A percentile compares a stretch with the other conserved stretches of the same genome.
Conservation (phyloP, 2,329 filamentous ascomycete species). For the Dryadomyces quercivorus region DNA sequence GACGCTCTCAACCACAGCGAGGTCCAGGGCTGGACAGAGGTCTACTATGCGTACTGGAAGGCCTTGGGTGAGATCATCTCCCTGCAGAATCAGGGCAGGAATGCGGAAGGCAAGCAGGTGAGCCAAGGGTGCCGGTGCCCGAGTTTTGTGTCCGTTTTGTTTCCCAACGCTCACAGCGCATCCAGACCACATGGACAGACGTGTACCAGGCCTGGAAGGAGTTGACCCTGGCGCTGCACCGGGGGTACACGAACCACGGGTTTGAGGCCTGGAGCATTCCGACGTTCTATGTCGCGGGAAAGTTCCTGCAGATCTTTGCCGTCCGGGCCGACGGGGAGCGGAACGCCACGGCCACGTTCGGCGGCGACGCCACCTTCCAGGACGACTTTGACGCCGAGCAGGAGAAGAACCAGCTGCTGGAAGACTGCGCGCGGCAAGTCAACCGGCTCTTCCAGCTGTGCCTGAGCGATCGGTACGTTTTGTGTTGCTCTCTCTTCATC, state of each 20-base stretch:
- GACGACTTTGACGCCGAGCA: slow-evolving; percentile 72
- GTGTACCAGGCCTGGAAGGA: slow-evolving; percentile 88
- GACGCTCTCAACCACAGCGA: slow-evolving; percentile 52
- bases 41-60: slow-evolving; percentile 77
- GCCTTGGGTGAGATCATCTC: slow-evolving; percentile 62
- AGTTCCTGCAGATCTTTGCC: slow-evolving; percentile 76
- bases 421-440: slow-evolving; percentile 81
- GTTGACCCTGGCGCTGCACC: slow-evolving; percentile 60
- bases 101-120: slow-evolving; percentile 25
- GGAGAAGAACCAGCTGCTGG: slow-evolving; percentile 72
- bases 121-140: slow-evolving; percentile 4
- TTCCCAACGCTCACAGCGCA: not conserved
- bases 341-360: slow-evolving; percentile 25
- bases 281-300: slow-evolving; percentile 76
- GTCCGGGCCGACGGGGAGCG: slow-evolving; percentile 76
- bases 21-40: slow-evolving; percentile 70
- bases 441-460: slow-evolving; percentile 90
- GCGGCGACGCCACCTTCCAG: slow-evolving; percentile 39
- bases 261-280: slow-evolving; percentile 90
- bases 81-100: slow-evolving; percentile 35
- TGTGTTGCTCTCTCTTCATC: not conserved
- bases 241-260: slow-evolving; percentile 63
- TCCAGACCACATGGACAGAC: slow-evolving; percentile 55
- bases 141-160: not conserved
- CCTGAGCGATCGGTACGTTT: slow-evolving; percentile 67